phyloP scores from a whole-genome alignment of 192 early-diverging fungal genomes.

The Backusella liffmaniae region DNA sequence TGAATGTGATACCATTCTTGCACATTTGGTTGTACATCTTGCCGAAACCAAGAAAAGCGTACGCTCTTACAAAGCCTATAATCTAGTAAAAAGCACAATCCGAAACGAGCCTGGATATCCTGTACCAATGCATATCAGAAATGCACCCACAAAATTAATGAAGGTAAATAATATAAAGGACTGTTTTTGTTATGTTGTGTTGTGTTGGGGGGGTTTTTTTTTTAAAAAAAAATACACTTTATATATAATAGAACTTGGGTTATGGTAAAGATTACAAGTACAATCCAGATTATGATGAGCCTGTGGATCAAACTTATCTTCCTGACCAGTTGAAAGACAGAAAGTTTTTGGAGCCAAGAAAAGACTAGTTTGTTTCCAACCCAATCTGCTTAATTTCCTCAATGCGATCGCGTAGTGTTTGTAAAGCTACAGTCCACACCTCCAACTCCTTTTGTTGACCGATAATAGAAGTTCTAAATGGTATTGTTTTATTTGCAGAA shows the following conservation, averaged over 20 bases:
- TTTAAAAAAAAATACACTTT: neutral
- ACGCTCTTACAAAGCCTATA: constrained; percentile 76
- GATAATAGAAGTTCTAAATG: constrained; percentile 19
- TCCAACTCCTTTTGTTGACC: constrained; percentile 25
- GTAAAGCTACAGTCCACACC: constrained; percentile 23
- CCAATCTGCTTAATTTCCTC: constrained; percentile 10
- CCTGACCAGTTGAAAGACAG: constrained; percentile 61
- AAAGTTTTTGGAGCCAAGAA: constrained; percentile 53
- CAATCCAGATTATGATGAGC: constrained; percentile 72
- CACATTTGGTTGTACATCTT: constrained; percentile 76
- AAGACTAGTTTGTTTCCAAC: neutral
- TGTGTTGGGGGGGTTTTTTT: neutral
- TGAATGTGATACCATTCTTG: constrained; percentile 85
- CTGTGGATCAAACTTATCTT: constrained; percentile 78
- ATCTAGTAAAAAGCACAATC: constrained; percentile 60
- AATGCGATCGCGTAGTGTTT: constrained; percentile 10
- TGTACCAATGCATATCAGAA: constrained; percentile 82
- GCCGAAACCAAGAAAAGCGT: constrained; percentile 83
- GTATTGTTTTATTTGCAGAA: constrained; percentile 23
- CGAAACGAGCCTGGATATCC: constrained; percentile 64
- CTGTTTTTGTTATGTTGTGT: neutral
- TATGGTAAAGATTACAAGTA: constrained; percentile 84
- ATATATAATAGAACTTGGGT: constrained; percentile 53
- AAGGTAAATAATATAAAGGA: constrained; percentile 36
- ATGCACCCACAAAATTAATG: constrained; percentile 81